These are phyloP conservation scores for Mortierella sp. DNA, from an alignment of 371 early-diverging fungal species.

Conservation along the genomic window DNA sequence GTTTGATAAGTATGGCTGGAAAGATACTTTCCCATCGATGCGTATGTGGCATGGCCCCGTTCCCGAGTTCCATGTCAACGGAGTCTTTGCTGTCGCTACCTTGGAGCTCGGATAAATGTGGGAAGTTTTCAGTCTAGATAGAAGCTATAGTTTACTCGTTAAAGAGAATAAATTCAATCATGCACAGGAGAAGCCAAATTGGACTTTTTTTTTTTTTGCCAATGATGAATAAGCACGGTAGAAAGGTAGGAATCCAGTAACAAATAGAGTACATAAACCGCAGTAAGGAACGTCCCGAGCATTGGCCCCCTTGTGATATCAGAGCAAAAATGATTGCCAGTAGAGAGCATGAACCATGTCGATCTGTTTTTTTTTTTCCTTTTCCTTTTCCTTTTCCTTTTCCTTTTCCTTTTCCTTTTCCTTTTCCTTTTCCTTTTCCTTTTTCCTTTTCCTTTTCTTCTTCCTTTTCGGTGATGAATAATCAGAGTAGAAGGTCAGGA, in stretches of 20 bases:
- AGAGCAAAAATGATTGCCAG: no score
- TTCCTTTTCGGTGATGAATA: no score
- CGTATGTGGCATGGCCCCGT: constrained; percentile 51
- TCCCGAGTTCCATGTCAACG: constrained; percentile 30
- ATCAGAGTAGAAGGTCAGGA: neutral
- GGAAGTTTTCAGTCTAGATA: neutral
- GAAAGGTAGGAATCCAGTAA: no score
- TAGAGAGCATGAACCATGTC: no score
- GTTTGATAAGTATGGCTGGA: constrained; percentile 40
- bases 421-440: neutral
- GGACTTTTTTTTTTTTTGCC: neutral
- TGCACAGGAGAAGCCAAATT: neutral
- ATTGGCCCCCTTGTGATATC: no score
- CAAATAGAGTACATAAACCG: no score
- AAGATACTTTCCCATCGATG: constrained; percentile 26
- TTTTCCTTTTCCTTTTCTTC: no score
- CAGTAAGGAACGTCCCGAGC: no score
- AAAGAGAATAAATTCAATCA: neutral
- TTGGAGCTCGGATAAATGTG: constrained; percentile 34
- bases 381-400: neutral
- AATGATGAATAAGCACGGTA: no score
- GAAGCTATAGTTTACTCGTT: neutral
- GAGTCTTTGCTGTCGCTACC: constrained; percentile 27
- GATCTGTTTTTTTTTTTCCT: neutral
- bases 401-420: neutral